Percentiles rank a stretch among this genome's conserved stretches.
Conservation (phyloP, 108 stramenopile species). For the Aurantiochytrium sp. region DNA sequence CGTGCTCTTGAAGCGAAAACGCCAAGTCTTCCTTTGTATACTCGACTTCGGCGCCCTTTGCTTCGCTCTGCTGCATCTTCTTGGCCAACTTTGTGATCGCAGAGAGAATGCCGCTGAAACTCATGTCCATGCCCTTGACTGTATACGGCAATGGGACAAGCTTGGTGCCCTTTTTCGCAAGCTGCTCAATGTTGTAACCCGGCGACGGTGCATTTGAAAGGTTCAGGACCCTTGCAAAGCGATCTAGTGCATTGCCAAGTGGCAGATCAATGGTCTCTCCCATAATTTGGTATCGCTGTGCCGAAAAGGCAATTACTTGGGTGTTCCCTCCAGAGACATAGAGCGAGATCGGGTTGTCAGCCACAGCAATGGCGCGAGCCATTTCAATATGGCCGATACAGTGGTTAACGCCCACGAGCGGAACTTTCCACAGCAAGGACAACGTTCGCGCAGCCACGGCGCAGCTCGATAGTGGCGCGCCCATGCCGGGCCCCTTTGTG, state of each 20-base stretch:
- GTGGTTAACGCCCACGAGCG: conserved; percentile 91
- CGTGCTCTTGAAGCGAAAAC: conserved; percentile 91
- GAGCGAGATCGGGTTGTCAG: conserved; percentile 81
- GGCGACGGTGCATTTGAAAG: conserved; percentile 93
- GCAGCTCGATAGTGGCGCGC: conserved; percentile 84
- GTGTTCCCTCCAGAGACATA: conserved; percentile 98
- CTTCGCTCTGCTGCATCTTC: not conserved
- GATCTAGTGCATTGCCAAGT: conserved; percentile 96
- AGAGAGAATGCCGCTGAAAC: conserved; percentile 66
- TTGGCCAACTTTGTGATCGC: conserved; percentile 43
- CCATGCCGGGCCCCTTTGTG: conserved; percentile 98
- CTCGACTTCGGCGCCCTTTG: conserved; percentile 36
- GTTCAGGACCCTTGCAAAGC: conserved; percentile 85
- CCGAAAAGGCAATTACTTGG: conserved; percentile 87
- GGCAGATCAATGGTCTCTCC: conserved; percentile 99
- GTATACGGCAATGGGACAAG: conserved; percentile 76
- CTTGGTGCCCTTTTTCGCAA: conserved; percentile 56
- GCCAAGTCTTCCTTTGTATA: conserved; percentile 80
- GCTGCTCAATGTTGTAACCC: conserved; percentile 96
- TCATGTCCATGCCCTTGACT: conserved; percentile 99
- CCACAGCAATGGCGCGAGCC: conserved; percentile 82
- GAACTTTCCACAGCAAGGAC: conserved; percentile 74
- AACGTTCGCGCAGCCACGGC: conserved; percentile 78
- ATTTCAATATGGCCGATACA: conserved; percentile 99
- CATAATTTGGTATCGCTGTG: conserved; percentile 83